Evolutionary conservation across 169 alveolate species (phyloP).

Genomic region (Plasmodium chabaudi): DNA sequence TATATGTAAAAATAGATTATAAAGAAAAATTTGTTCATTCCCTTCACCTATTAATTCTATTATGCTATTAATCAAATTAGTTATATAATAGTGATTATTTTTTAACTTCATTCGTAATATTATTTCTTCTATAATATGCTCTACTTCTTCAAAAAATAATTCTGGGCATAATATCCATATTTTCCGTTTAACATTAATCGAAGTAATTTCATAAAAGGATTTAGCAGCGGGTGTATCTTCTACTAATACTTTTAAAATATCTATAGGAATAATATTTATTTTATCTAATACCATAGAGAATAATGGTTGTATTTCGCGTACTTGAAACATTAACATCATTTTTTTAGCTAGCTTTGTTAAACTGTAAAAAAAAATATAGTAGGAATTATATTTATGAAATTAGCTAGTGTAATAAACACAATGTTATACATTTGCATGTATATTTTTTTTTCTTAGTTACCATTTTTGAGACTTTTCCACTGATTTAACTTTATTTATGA

Average conservation of each 20-base stretch:
- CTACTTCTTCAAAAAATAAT: constrained; percentile 56
- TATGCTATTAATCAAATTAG: constrained; percentile 29
- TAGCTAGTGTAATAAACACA: not conserved
- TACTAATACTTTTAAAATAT: constrained; percentile 77
- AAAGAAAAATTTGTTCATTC: constrained; percentile 36
- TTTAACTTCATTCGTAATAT: constrained; percentile 59
- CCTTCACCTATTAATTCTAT: constrained; percentile 57
- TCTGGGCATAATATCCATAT: constrained; percentile 69
- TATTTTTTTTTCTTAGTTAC: constrained; percentile 17
- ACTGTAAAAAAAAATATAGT: constrained; percentile 4
- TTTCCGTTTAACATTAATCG: constrained; percentile 57
- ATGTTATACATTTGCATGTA: not conserved
- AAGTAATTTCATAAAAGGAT: constrained; percentile 80
- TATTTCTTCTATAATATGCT: constrained; percentile 58
- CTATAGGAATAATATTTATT: constrained; percentile 80
- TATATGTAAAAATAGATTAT: constrained; percentile 71
- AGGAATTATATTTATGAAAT: not conserved
- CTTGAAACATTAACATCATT: constrained; percentile 86
- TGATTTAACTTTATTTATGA: constrained; percentile 78
- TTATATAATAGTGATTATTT: constrained; percentile 9
- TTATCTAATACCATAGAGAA: constrained; percentile 78
- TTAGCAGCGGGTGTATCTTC: constrained; percentile 84
- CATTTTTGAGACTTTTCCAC: constrained; percentile 45
- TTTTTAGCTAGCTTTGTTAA: constrained; percentile 78
- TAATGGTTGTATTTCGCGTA: constrained; percentile 84